Evolutionary conservation across 1,284 basidiomycete species (phyloP), one percentile per base, ranked within the genome.

Genomic region (Ganoderma sinense): DNA sequence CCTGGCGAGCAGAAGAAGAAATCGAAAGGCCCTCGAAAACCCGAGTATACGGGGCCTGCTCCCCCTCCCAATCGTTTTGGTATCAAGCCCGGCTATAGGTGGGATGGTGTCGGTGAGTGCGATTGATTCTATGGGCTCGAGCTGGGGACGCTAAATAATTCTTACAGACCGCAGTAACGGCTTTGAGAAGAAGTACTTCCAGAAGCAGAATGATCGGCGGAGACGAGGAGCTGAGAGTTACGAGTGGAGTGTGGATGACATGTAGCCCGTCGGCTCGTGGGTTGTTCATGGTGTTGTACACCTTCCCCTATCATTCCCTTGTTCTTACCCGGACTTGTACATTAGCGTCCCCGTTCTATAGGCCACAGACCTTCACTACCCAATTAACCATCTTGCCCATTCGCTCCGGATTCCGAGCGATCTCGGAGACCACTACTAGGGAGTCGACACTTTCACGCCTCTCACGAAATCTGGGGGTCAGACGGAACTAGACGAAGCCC

Each of bases 31-130:
- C 91, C 94, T 2, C 87, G 88, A 69, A 90, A 87, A 82, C 97
- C 97, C 1, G 91, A 93, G 77, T 99, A 99, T 80, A 87, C 84
- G 33, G 97, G 97, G 10, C 94, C 96, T 0, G 88, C 91, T 2
- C 96, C 95, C 1, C 92, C 96, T 20, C 96, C 97, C 10, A 99
- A 99, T 83, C 90, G 97, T 11, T 99, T 97, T 80, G 92, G 92
- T 31, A 98, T 99, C 73, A 91, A 89, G 67, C 98, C 97, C 14
- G 97, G 97, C 0, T 97, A 97, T 79, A 87, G 97, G 75, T 99
- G 97, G 97, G 97, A 99, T 79, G 96, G 96, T 59, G 96, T 97
- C 68, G 95, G 95, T 96, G 76, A 79, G 90, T 89, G 4, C 18
- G 40, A n/a, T 45, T 40, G 41, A 26, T 23, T 13, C 2, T 23